Percentiles rank a stretch among this genome's conserved stretches.
Conservation (phyloP, 1,139 yeast species). For the Wickerhamomyces sp. region DNA sequence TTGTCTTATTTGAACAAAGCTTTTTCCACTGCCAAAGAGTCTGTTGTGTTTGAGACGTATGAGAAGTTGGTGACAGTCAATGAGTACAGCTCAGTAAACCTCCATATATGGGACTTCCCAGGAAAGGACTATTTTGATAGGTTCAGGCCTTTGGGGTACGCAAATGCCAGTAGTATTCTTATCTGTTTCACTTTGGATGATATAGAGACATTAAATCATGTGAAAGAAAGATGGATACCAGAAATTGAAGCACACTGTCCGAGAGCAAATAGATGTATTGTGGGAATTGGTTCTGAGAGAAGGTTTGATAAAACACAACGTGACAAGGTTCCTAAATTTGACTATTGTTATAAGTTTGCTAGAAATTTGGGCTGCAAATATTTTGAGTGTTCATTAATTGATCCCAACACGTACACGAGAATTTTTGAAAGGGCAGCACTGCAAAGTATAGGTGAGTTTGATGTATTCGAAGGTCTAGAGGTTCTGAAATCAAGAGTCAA, state of each 20-base stretch:
- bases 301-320: slow-evolving; percentile 8
- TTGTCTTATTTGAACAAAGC: slow-evolving; percentile 15
- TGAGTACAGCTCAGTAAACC: slow-evolving; percentile 10
- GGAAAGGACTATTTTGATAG: slow-evolving; percentile 56
- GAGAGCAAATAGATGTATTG: slow-evolving; percentile 12
- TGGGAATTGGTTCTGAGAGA: slow-evolving; percentile 21
- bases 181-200: slow-evolving; percentile 64
- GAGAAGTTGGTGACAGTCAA: slow-evolving; percentile 25
- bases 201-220: slow-evolving; percentile 38
- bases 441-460: slow-evolving; percentile 8
- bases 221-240: slow-evolving; percentile 34
- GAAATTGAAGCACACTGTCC: slow-evolving; percentile 23
- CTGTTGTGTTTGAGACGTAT: slow-evolving; percentile 19
- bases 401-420: slow-evolving; percentile 11
- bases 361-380: slow-evolving; percentile 13
- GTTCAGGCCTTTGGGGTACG: slow-evolving; percentile 60
- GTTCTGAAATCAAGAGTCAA: neutral
- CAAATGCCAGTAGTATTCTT: slow-evolving; percentile 64
- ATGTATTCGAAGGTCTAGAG: neutral
- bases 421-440: slow-evolving; percentile 17
- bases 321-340: slow-evolving; percentile 10
- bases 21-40: slow-evolving; percentile 4
- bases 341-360: slow-evolving; percentile 12
- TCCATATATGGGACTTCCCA: slow-evolving; percentile 48
- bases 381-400: slow-evolving; percentile 18